Base-by-base conservation (phyloP, 2,329 filamentous ascomycete species). In the Cercospora zeae-maydis region DNA sequence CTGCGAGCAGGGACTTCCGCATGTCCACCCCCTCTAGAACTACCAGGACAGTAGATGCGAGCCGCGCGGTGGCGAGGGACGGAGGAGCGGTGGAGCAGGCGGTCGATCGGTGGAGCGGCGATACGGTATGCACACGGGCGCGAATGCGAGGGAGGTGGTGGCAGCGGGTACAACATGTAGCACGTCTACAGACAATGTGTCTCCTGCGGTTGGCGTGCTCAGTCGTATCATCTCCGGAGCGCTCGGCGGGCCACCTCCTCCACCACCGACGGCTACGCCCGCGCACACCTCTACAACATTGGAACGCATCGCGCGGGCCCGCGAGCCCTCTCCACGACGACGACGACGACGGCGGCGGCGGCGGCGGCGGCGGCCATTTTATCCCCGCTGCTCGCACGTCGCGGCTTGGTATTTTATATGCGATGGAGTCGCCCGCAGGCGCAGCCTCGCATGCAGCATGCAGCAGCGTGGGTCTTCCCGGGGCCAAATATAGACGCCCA, bases 1-100 rank as follows among this genome's bases (percentile, higher is more conserved):
- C 56, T 24, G 56, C 56, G 34, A 42, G 56, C 16, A 58, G 56
- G 7, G 39, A 47, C 39, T 58, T 58, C 8, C 56, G 42, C 56
- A 58, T 58, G 19, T 51, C 42, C 39, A 33, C 42, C 42, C 27
- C 39, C 8, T 11, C 19, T 24, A 8, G 3, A 16, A 13, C 36
- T 39, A 13, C 24, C 47, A 31, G 6, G 16, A 11, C 47, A 16
- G 30, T n/a, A 21, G 11, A 21, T 31, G 14, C 24, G 47, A 24
- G 47, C 11, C 47, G 24, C 19, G 47, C 21, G 24, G 47, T 51
- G 14, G 21, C 3, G 24, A 27, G 24, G 24, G 24, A 27, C 6
- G 24, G 24, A 6, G 24, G 24, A 6, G 24, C 24, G 24, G 24
- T 27, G 24, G 24, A 27, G 24, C 24, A 27, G 24, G 24, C 6